phyloP scores from a whole-genome alignment of 495 filamentous ascomycete species.

The Xylaria scruposa region DNA sequence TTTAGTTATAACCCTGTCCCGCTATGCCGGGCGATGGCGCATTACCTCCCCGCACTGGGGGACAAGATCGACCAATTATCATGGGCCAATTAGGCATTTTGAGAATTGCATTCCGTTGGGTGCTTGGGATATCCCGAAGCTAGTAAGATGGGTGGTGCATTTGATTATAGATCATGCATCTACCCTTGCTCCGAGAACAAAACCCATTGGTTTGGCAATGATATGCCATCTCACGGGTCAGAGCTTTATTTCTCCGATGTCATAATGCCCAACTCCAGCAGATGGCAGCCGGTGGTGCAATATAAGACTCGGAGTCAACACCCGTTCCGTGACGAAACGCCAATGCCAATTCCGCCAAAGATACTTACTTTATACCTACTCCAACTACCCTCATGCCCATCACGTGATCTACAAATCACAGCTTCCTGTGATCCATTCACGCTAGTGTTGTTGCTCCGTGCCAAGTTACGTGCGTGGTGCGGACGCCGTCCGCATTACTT shows the following conservation, averaged over 20 bases:
- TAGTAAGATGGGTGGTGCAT: not conserved
- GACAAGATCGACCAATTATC: conserved; percentile 1
- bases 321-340: not conserved
- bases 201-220: not conserved
- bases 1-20: not conserved
- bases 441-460: not conserved
- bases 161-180: conserved; percentile 8
- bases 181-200: conserved; percentile 13
- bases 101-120: not conserved
- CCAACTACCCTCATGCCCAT: not conserved
- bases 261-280: not conserved
- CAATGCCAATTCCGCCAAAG: not conserved
- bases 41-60: not conserved
- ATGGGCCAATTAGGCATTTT: conserved; percentile 1
- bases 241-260: not conserved
- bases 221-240: not conserved
- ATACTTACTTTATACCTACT: not conserved
- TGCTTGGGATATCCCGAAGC: not conserved
- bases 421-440: too few relatives aligned
- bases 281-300: not conserved
- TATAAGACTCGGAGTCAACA: not conserved
- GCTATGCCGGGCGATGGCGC: not conserved
- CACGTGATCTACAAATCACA: not conserved
- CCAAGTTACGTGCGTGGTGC: not conserved
- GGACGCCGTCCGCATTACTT: conserved; percentile 9